Base-by-base conservation (phyloP, 2,329 filamentous ascomycete genomes). In the Hypoxylon sp. region DNA sequence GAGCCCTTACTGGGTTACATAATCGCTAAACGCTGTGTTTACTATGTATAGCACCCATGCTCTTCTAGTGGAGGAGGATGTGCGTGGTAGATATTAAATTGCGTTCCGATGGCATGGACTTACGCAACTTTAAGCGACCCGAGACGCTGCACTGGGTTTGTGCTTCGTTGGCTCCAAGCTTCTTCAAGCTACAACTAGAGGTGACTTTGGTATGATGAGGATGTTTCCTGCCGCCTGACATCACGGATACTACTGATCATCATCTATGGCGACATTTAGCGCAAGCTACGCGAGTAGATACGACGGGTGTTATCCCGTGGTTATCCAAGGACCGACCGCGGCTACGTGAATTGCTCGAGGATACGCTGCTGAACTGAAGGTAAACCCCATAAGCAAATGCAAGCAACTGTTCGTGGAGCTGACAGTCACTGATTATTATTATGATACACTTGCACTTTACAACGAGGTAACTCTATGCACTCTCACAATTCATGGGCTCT, bases 131-230 rank as follows among this genome's bases (percentile, higher is more conserved):
- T 61, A 54, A 41, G 39, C 30, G 65, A 65, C 65, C 67, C 67
- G 67, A 68, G 65, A 70, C 67, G 65, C 43, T 59, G 67, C 25
- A 63, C 65, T 57, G 67, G 67, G 67, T 68, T 53, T 7, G 27
- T 21, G n/a, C 47, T 60, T 30, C 63, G 67, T 64, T 39, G 39
- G 41, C 37, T 25, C 32, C 27, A 5, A 48, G 43, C 37, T 16
- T 34, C 25, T 27, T 27, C 25, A n/a, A n/a, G n/a, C n/a, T n/a
- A n/a, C n/a, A n/a, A n/a, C n/a, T n/a, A n/a, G 25, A 27, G 25
- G 25, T 6, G 25, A 27, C 3, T 27, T 6, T 27, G 6, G 0
- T 45, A 59, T 25, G 19, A 62, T 50, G 37, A 52, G 23, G 23
- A 4, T 53, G 39, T 47, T 37, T 48, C 14, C 32, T 19, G 23